These are phyloP conservation scores for Curvularia lunata DNA, from an alignment of 2,329 filamentous ascomycete genomes.

Conservation along the genomic window DNA sequence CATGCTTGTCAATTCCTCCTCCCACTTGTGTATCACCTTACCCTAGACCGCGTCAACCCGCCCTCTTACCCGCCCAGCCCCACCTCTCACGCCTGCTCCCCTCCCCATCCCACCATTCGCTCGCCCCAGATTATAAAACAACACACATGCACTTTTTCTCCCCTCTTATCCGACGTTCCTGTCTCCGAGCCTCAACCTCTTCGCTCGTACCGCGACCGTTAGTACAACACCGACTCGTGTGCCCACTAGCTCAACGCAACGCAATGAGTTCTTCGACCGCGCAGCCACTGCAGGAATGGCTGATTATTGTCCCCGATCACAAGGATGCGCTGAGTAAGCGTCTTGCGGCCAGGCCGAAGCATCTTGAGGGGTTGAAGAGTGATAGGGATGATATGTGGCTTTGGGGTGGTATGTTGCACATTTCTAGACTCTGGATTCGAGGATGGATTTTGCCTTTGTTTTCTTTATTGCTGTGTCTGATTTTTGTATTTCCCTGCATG, in stretches of 20 bases:
- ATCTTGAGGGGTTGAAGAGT: conserved; percentile 39
- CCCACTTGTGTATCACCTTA: no score
- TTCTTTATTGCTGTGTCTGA: no score
- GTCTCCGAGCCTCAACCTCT: neutral
- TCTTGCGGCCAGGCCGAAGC: conserved; percentile 50
- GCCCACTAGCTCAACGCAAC: conserved; percentile 3
- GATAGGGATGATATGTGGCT: conserved; percentile 44
- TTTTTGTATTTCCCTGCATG: no score
- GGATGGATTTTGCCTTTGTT: no score
- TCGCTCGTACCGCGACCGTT: neutral
- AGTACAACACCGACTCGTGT: neutral
- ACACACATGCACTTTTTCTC: neutral
- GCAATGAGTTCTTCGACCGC: conserved; percentile 34
- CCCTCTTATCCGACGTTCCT: neutral
- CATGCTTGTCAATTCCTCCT: neutral
- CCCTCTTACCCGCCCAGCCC: neutral
- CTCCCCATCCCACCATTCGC: neutral
- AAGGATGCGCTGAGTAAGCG: conserved; percentile 51
- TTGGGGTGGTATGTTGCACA: conserved; percentile 40
- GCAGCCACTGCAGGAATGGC: conserved; percentile 53
- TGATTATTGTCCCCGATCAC: conserved; percentile 58
- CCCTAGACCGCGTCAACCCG: neutral
- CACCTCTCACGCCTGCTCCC: neutral
- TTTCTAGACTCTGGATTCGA: no score
- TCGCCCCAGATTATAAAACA: neutral